These are phyloP conservation scores for Neostapfia colusana DNA, from an alignment of 176 grass and related monocot genomes.

Conservation along the genomic window DNA sequence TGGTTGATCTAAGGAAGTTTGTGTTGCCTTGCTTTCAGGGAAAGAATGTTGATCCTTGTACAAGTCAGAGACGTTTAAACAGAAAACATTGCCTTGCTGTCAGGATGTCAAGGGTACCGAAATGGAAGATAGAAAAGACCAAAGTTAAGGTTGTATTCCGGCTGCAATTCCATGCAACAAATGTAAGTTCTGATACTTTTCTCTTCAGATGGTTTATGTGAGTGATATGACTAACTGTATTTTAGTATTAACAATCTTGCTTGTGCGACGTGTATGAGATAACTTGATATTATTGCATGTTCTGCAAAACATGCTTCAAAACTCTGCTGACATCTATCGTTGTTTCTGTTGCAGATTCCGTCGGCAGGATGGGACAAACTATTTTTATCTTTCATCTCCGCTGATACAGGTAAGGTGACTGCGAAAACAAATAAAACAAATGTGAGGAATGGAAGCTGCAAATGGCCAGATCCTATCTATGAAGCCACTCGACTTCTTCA, in stretches of 20 bases:
- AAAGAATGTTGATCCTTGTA: constrained; percentile 35
- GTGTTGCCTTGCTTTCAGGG: constrained; percentile 35
- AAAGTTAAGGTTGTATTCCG: constrained; percentile 99
- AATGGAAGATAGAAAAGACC: constrained; percentile 94
- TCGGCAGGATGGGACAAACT: constrained; percentile 96
- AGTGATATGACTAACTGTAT: neutral
- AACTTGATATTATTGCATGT: neutral
- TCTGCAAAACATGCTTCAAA: constrained; percentile 15
- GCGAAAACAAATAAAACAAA: constrained; percentile 98
- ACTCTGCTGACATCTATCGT: constrained; percentile 7
- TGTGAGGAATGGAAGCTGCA: constrained; percentile 88
- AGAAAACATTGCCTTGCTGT: constrained; percentile 11
- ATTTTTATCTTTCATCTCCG: constrained; percentile 90
- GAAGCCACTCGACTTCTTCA: constrained; percentile 95
- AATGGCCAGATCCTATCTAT: constrained; percentile 98
- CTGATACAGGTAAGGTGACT: constrained; percentile 74
- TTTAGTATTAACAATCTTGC: constrained; percentile 12
- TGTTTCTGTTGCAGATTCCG: constrained; percentile 72
- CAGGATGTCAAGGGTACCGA: constrained; percentile 85
- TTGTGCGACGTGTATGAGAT: constrained; percentile 6
- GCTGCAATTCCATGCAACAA: constrained; percentile 92
- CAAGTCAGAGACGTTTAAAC: constrained; percentile 36
- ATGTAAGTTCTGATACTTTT: constrained; percentile 70
- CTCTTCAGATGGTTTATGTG: constrained; percentile 23
- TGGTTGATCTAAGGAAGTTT: constrained; percentile 14